Conservation (phyloP, 768 basidiomycete genomes). For the Zangia roseola region DNA sequence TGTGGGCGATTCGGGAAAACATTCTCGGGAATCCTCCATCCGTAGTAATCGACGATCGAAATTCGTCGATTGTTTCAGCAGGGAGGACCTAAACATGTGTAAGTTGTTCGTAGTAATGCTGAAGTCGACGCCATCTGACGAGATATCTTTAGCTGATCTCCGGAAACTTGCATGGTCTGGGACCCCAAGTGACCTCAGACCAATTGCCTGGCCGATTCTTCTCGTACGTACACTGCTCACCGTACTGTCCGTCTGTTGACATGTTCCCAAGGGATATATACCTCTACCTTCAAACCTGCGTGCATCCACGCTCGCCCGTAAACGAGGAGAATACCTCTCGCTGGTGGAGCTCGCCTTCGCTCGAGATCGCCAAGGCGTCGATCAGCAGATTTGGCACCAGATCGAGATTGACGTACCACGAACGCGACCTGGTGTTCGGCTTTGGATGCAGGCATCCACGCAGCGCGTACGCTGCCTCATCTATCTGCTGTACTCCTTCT, state of each 20-base stretch:
- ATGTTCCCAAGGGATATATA: conserved; percentile 72
- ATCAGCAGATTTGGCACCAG: conserved; percentile 99
- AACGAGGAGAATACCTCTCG: conserved; percentile 88
- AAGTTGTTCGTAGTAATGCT: conserved; percentile 25
- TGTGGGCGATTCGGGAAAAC: conserved; percentile 48
- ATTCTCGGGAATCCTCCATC: conserved; percentile 73
- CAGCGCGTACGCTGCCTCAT: conserved; percentile 66
- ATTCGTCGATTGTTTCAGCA: conserved; percentile 75
- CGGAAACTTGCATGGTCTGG: conserved; percentile 95
- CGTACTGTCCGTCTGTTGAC: conserved; percentile 6
- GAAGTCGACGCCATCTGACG: conserved; percentile 4
- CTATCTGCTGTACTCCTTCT: conserved; percentile 4
- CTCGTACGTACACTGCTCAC: conserved; percentile 55
- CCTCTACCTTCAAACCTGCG: conserved; percentile 81
- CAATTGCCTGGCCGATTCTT: conserved; percentile 91
- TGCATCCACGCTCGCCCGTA: conserved; percentile 73
- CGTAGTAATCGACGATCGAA: conserved; percentile 76
- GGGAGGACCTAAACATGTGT: conserved; percentile 83
- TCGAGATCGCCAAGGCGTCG: conserved; percentile 78
- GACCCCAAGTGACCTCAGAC: conserved; percentile 82
- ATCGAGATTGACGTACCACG: conserved; percentile 98
- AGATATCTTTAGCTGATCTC: conserved; percentile 58
- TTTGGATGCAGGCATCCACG: conserved; percentile 91
- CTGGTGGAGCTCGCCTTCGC: conserved; percentile 90
- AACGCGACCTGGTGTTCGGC: conserved; percentile 83